These are phyloP conservation scores for Camptophora hylomeconis DNA, from an alignment of 2,329 filamentous ascomycete species.

Conservation along the genomic window DNA sequence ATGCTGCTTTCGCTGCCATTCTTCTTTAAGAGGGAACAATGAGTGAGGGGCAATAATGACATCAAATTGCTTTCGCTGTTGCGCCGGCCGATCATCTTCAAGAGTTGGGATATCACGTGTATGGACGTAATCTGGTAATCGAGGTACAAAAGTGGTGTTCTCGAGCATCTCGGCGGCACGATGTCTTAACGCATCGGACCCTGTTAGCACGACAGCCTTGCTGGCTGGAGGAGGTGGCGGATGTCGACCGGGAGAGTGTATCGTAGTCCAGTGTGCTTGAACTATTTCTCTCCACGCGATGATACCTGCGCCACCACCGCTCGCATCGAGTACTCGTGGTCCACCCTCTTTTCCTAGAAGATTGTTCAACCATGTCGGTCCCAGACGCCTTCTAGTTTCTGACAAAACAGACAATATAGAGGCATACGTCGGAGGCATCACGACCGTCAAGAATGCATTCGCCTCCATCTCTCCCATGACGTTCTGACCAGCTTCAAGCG, in stretches of 20 bases:
- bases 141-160: constrained; percentile 82
- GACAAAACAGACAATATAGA: constrained; percentile 42
- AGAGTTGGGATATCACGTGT: constrained; percentile 44
- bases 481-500: constrained; percentile 41
- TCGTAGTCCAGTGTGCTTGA: constrained; percentile 65
- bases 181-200: constrained; percentile 59
- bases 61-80: constrained; percentile 67
- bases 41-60: constrained; percentile 80
- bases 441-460: constrained; percentile 43
- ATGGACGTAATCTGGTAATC: constrained; percentile 74
- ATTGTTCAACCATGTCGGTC: constrained; percentile 43
- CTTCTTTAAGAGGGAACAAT: constrained; percentile 62
- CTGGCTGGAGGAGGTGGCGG: constrained; percentile 42
- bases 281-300: constrained; percentile 58
- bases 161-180: constrained; percentile 66
- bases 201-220: constrained; percentile 69
- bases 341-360: constrained; percentile 44
- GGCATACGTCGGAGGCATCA: constrained; percentile 51
- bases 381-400: constrained; percentile 48
- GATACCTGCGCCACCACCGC: constrained; percentile 48
- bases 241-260: constrained; percentile 33
- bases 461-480: constrained; percentile 49
- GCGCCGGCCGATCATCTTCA: constrained; percentile 39
- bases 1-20: constrained; percentile 62
- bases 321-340: constrained; percentile 46